Base-by-base conservation (phyloP, 129 eudicot genomes). In the Gnaphalium uliginosum region DNA sequence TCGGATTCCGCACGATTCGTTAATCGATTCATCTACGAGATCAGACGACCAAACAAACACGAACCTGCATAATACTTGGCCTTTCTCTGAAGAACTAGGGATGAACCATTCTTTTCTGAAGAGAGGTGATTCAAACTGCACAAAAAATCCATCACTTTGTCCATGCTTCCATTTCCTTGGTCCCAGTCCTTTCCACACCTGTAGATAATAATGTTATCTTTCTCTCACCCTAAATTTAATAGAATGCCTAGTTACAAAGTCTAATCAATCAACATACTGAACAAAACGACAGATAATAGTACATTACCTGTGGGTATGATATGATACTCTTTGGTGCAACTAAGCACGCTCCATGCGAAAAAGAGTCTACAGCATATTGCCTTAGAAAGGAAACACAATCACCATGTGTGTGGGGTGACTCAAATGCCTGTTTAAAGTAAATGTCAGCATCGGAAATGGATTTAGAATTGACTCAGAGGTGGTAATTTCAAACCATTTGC, bases 101-200 rank as follows among this genome's bases (percentile, higher is more conserved):
- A 93, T 70, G 81, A 93, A 93, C 98, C 98, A 93, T 56, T 87
- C 69, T 79, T 89, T 87, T 29, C 96, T 81, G 66, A 85, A 15
- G 1, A 76, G 46, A 63, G 91, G 86, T 29, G 93, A 84, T 78
- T 93, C 98, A 87, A 93, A 88, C 84, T 93, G 96, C 71, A 90
- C 86, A 77, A 93, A 93, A 74, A 93, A 88, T 35, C 98, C 98
- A 84, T 93, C 98, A 60, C 62, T 82, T 65, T 90, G 97, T 59
- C 93, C 98, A 81, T 90, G 96, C 81, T 90, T 93, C 98, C 98
- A 93, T 87, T 88, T 93, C 78, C 97, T 88, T 25, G 96, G 86
- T 77, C 98, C 98, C 76, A 87, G 96, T 25, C 98, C 98, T 82
- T 93, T 93, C 98, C 98, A 93, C 43, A 93, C 96, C 98, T 93